Conservation (phyloP, 1,284 basidiomycete genomes). For the Sanghuangporus sanghuang region DNA sequence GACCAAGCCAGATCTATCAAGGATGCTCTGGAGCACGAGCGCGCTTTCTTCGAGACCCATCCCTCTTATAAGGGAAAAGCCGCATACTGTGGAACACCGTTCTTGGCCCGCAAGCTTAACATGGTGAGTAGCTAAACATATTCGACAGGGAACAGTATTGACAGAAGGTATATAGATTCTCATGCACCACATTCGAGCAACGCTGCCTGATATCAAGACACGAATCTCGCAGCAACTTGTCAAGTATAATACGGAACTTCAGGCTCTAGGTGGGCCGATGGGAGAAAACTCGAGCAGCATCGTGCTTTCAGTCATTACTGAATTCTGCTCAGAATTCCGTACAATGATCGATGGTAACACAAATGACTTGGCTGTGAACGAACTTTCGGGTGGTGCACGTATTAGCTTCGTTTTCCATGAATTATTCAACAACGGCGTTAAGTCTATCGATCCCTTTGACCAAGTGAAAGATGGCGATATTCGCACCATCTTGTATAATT, state of each 20-base stretch:
- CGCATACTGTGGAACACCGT: constrained; percentile 96
- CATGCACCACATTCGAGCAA: constrained; percentile 97
- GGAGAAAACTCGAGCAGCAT: constrained; percentile 89
- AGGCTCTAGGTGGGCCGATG: constrained; percentile 80
- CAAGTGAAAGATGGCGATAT: constrained; percentile 99
- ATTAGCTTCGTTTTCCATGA: constrained; percentile 99
- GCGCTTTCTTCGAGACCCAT: constrained; percentile 92
- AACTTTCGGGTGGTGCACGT: constrained; percentile 94
- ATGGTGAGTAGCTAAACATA: constrained; percentile 51
- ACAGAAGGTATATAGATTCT: constrained; percentile 59
- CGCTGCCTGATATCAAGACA: constrained; percentile 94
- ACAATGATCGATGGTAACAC: constrained; percentile 96
- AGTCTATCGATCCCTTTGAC: constrained; percentile 95
- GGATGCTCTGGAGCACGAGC: constrained; percentile 84
- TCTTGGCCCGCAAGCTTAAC: constrained; percentile 95
- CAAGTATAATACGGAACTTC: constrained; percentile 84
- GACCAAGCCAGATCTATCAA: constrained; percentile 83
- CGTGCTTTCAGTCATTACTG: constrained; percentile 93
- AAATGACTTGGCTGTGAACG: constrained; percentile 90
- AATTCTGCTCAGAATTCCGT: constrained; percentile 95
- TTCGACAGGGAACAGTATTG: background rate
- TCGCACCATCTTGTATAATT: constrained; percentile 93
- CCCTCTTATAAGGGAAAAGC: constrained; percentile 89
- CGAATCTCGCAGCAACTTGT: constrained; percentile 84
- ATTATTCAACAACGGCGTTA: constrained; percentile 94